Evolutionary conservation across 2,329 filamentous ascomycete genomes (phyloP), one percentile per base, ranked within the genome.

Genomic region (Ophiostoma sp.): DNA sequence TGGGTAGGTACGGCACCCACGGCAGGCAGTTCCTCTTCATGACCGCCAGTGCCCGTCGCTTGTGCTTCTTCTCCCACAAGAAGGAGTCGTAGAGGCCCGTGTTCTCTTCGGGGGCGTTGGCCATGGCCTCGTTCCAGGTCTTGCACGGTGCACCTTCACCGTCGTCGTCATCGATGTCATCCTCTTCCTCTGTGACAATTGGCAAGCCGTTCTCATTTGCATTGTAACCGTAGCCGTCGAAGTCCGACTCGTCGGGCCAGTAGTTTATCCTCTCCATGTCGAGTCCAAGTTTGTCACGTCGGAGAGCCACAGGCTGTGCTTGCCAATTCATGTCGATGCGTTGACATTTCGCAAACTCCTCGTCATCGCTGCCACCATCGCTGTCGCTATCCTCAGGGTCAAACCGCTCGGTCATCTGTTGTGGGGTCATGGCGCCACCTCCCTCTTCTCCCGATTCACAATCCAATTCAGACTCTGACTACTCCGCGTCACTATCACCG

Each of bases 21-120:
- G 66, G 72, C n/a, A 31, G 39, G 3, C 9, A 12, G 69, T 73
- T 36, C 7, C 42, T 22, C 17, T 22, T 28, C 39, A 71, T 52
- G 28, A 73, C 72, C n/a, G 73, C 63, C 3, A 70, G 73, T 3
- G 73, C 73, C 5, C 42, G 28, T 12, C 70, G 69, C 31, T 48
- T 36, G 66, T 74, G 64, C 57, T 59, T 19, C 28, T 33, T n/a
- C 48, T 74, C 73, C 73, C 73, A 74, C 31, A 31, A 36, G 11
- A 69, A 45, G 50, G 63, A 69, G 31, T 57, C 64, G n/a, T n/a
- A 12, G 25, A 28, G 31, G 55, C 39, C 42, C 0, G 5, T n/a
- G 39, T 74, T 72, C 12, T 72, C 70, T 25, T 69, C 73, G 28
- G 69, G 69, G 8, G 68, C 69, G 2, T 15, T 11, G 2, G 12